phyloP scores from a whole-genome alignment of 306 rosid species.

The Rubus idaeus region DNA sequence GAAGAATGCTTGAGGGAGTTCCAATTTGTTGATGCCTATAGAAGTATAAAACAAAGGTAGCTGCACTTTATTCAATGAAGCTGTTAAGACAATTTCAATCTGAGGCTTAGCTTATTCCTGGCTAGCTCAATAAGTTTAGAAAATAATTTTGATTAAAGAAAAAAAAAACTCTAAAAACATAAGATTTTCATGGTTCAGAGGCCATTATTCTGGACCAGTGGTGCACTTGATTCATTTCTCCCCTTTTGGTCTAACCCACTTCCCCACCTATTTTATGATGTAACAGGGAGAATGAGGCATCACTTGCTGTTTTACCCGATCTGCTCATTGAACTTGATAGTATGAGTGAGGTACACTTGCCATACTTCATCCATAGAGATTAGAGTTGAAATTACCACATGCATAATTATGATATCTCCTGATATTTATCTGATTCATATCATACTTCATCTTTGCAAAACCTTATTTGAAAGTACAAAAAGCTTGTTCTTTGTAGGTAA shows the following conservation, averaged over 20 bases:
- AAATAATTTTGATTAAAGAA: background rate
- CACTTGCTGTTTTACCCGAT: constrained; percentile 97
- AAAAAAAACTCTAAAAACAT: background rate
- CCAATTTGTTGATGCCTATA: constrained; percentile 90
- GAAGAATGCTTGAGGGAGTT: constrained; percentile 99
- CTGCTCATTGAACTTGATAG: constrained; percentile 84
- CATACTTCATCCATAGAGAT: background rate
- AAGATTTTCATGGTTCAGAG: background rate
- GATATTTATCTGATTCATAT: background rate
- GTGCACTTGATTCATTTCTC: background rate
- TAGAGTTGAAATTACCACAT: background rate
- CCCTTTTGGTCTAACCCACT: background rate
- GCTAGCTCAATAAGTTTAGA: background rate
- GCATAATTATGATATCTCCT: background rate
- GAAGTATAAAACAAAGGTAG: constrained; percentile 95
- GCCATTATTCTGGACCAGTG: background rate
- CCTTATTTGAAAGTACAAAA: background rate
- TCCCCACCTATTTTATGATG: background rate
- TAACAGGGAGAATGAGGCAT: constrained; percentile 94
- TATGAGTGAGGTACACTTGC: constrained; percentile 73
- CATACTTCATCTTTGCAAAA: background rate
- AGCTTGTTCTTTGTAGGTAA: background rate
- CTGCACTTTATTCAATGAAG: background rate
- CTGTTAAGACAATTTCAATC: background rate
- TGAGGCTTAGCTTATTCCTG: background rate